Conservation (phyloP, 345 rosid genomes). For the Anacardium occidentale region DNA sequence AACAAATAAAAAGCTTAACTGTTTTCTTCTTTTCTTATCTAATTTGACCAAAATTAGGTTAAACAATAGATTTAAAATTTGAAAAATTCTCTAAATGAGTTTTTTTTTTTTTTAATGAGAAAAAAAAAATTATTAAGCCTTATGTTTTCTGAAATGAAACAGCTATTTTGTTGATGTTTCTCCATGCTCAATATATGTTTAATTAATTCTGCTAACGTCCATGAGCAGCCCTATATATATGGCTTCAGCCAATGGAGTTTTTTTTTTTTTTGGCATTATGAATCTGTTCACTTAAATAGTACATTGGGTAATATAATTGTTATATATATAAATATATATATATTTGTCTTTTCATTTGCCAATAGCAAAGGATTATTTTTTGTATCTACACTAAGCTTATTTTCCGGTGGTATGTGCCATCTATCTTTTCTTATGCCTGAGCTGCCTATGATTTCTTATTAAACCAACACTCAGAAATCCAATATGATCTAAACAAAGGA, state of each 20-base stretch:
- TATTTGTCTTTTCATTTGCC: not conserved
- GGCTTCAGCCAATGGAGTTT: conserved; percentile 91
- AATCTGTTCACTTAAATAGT: not conserved
- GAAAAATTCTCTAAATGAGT: not conserved
- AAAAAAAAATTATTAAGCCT: not conserved
- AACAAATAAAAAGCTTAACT: not conserved
- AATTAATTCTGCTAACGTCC: conserved; percentile 7
- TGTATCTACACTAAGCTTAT: not conserved
- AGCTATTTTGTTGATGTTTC: not conserved
- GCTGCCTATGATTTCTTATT: not conserved
- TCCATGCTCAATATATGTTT: not conserved
- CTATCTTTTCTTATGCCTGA: not conserved
- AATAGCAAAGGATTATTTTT: not conserved
- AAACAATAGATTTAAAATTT: not conserved
- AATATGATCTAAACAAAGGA: not conserved
- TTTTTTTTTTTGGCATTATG: not conserved
- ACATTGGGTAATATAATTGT: not conserved
- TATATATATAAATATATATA: not conserved
- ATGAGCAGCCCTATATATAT: conserved; percentile 84
- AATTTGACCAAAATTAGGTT: not conserved
- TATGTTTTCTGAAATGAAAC: not conserved
- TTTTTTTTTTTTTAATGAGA: not conserved
- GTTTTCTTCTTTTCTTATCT: not conserved
- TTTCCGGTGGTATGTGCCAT: not conserved
- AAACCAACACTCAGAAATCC: not conserved